Percentiles rank a stretch among this genome's conserved stretches.
Evolutionary conservation across 176 grass and related monocot species (phyloP).

Genomic region (Luzula sylvatica): DNA sequence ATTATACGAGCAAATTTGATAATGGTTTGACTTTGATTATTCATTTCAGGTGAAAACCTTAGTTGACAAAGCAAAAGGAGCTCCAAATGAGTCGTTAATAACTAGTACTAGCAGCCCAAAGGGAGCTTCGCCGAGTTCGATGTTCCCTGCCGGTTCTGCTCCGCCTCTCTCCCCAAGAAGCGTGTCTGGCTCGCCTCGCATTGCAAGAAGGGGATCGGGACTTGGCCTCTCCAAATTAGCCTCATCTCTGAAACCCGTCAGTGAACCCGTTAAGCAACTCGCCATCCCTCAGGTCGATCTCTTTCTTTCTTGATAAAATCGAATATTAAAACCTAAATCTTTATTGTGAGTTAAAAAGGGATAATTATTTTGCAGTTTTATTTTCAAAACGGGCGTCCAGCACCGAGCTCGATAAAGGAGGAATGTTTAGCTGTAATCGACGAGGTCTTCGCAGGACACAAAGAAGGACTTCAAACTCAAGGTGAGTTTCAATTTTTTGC

Average conservation of each 20-base stretch:
- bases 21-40: neutral
- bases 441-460: conserved; percentile 52
- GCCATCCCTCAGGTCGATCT: conserved; percentile 81
- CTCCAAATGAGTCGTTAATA: conserved; percentile 5
- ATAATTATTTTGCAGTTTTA: conserved; percentile 53
- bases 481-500: conserved; percentile 15
- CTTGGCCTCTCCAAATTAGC: conserved; percentile 26
- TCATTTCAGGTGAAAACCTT: conserved; percentile 36
- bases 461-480: conserved; percentile 59
- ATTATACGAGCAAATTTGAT: neutral
- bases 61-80: conserved; percentile 47
- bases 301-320: neutral
- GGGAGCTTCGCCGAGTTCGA: conserved; percentile 33
- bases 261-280: conserved; percentile 48
- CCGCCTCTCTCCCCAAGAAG: conserved; percentile 85
- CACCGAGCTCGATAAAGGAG: conserved; percentile 43
- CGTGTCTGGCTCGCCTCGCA: conserved; percentile 10
- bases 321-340: neutral
- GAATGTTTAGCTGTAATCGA: conserved; percentile 46
- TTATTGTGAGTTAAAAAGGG: neutral
- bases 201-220: conserved; percentile 40
- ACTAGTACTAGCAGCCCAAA: conserved; percentile 23
- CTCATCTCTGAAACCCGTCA: conserved; percentile 51
- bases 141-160: conserved; percentile 57
- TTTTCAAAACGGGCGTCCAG: conserved; percentile 61